Base-by-base conservation (phyloP, 1,284 basidiomycete species). In the Fereydounia khargensis region DNA sequence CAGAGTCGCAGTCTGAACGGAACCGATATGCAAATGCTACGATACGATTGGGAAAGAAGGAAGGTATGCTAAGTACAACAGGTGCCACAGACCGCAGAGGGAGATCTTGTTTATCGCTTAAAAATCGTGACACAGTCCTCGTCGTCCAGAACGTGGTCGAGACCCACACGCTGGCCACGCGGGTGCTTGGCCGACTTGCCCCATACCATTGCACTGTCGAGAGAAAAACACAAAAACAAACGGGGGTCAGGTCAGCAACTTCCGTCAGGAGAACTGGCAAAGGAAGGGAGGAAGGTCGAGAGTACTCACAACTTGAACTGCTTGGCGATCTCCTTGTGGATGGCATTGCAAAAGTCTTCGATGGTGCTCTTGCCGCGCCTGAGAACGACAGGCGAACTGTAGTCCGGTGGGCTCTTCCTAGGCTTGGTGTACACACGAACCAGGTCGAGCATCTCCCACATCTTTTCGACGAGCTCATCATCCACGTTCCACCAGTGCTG, bases 401-500 rank as follows among this genome's bases (percentile, higher is more conserved):
- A 98, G 76, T 99, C 95, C 17, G 95, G 95, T 25, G 86, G 78
- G 50, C 86, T 82, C 13, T 92, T 91, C 39, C 90, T 85, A 7
- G 95, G 95, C 77, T 94, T 95, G 9, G 95, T 98, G 80, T 99
- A 84, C 4, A 79, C 71, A 17, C 76, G 50, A 42, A 90, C 88
- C 20, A 71, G 57, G 46, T 62, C 45, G 7, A 76, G 54, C 37
- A 68, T 60, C 34, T 70, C 48, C 76, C 76, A 77, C 68, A 77
- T 76, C 40, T 73, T 74, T 55, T 91, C 87, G 44, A 89, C 84
- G 34, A 98, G 82, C 76, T 99, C 95, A 77, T 98, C 95, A 77
- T 97, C 94, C 66, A 98, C 81, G 78, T 98, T 98, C 68, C 96
- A 81, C 94, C 94, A 98, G 73, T 91, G 85, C 56, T 84, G 84